phyloP scores from a whole-genome alignment of 2,329 filamentous ascomycete genomes.

The Penicillium olsonii region DNA sequence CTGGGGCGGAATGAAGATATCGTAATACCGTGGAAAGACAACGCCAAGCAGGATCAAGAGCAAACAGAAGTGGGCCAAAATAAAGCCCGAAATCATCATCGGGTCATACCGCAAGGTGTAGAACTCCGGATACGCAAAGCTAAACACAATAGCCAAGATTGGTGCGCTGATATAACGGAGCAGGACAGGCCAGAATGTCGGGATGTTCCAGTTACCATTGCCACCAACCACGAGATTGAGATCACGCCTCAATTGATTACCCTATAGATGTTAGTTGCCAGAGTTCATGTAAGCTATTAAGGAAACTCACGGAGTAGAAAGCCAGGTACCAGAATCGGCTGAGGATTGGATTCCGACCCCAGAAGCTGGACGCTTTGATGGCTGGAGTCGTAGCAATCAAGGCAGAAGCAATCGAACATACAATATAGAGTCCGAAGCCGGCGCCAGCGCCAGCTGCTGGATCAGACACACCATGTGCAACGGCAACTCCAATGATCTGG shows the following conservation, averaged over 20 bases:
- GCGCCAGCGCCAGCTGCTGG: constrained; percentile 52
- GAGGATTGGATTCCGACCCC: constrained; percentile 40
- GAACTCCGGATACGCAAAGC: constrained; percentile 56
- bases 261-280: constrained; percentile 35
- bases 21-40: constrained; percentile 56
- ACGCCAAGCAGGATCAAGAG: constrained; percentile 52
- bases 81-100: constrained; percentile 54
- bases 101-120: constrained; percentile 52
- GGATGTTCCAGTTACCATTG: constrained; percentile 60
- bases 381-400: constrained; percentile 42
- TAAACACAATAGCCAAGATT: constrained; percentile 54
- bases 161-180: constrained; percentile 54
- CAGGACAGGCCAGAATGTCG: constrained; percentile 53
- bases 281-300: too few relatives aligned
- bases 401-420: constrained; percentile 35
- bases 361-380: constrained; percentile 45
- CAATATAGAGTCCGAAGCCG: constrained; percentile 56
- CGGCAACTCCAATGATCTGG: constrained; percentile 53
- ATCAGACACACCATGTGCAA: constrained; percentile 48
- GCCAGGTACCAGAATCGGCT: constrained; percentile 55
- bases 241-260: constrained; percentile 58
- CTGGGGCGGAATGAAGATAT: constrained; percentile 52
- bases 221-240: constrained; percentile 57
- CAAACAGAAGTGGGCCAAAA: constrained; percentile 50
- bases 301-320: constrained; percentile 57